Percentiles rank a stretch among this genome's conserved stretches.
Conservation (phyloP, 140 eudicot genomes). For the Erigeron philadelphicus region DNA sequence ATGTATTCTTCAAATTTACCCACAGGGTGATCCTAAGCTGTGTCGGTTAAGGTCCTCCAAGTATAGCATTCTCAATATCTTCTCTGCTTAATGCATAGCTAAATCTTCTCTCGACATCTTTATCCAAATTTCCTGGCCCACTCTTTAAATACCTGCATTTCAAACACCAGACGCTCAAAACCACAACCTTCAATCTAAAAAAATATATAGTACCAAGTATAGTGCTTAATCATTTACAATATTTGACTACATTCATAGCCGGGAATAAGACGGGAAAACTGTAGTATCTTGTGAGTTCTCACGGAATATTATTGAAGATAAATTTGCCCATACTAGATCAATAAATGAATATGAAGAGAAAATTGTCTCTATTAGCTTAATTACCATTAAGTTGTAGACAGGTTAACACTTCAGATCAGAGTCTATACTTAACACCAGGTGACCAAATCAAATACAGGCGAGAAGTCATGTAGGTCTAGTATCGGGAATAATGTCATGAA, state of each 20-base stretch:
- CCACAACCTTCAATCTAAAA: not conserved
- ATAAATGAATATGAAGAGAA: not conserved
- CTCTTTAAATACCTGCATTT: constrained; percentile 77
- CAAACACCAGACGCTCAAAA: not conserved
- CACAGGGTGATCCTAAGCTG: not conserved
- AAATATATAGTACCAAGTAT: not conserved
- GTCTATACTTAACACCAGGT: not conserved
- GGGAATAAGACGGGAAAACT: too few relatives aligned
- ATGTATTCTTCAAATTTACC: constrained; percentile 7
- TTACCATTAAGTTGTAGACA: not conserved
- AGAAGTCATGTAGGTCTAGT: not conserved
- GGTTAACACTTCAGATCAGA: not conserved
- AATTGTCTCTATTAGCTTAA: constrained; percentile 3
- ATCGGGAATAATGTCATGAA: not conserved
- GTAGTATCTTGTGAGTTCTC: not conserved
- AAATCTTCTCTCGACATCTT: constrained; percentile 92
- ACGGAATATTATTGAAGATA: not conserved
- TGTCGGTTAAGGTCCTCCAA: constrained; percentile 76
- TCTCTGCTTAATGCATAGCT: constrained; percentile 95
- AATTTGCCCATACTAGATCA: not conserved
- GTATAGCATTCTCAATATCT: constrained; percentile 94
- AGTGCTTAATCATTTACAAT: constrained; percentile 1
- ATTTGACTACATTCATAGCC: not conserved
- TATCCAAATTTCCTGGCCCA: constrained; percentile 82
- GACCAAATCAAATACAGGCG: not conserved